These are phyloP conservation scores for Akebia trifoliata DNA, from an alignment of 164 flowering plant genomes.

Conservation along the genomic window DNA sequence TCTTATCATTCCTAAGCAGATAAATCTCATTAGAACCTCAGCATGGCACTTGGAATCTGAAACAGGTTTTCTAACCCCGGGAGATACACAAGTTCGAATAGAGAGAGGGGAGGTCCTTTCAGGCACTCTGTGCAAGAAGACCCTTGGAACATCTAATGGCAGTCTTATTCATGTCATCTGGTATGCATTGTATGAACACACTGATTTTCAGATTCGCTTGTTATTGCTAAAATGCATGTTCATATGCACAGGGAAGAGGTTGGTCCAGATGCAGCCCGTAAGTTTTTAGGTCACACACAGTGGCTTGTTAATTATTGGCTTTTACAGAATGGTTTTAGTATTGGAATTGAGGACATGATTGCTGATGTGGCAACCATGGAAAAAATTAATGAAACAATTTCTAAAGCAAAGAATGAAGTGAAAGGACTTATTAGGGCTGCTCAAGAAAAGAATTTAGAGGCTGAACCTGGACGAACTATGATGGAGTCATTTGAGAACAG, in stretches of 20 bases:
- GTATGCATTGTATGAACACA: conserved; percentile 30
- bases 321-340: conserved; percentile 87
- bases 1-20: conserved; percentile 95
- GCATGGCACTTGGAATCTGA: conserved; percentile 95
- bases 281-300: conserved; percentile 96
- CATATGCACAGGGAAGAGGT: conserved; percentile 85
- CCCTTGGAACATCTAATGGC: conserved; percentile 92
- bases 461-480: conserved; percentile 99
- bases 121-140: conserved; percentile 93
- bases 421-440: conserved; percentile 71
- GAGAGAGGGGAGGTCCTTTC: conserved; percentile 90
- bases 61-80: conserved; percentile 76
- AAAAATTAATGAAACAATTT: conserved; percentile 83
- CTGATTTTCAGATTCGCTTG: conserved; percentile 1
- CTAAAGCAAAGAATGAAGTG: conserved; percentile 81
- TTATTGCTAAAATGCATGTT: conserved; percentile 1
- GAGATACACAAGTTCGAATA: conserved; percentile 87
- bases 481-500: conserved; percentile 98
- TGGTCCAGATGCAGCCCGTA: conserved; percentile 99
- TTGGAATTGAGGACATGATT: conserved; percentile 98
- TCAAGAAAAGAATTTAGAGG: conserved; percentile 67
- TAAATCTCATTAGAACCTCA: conserved; percentile 75
- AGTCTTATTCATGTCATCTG: conserved; percentile 99
- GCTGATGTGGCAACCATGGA: conserved; percentile 98
- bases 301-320: conserved; percentile 99